These are phyloP conservation scores for Closterium sp. DNA, from an alignment of 139 green algal genomes.

Conservation along the genomic window DNA sequence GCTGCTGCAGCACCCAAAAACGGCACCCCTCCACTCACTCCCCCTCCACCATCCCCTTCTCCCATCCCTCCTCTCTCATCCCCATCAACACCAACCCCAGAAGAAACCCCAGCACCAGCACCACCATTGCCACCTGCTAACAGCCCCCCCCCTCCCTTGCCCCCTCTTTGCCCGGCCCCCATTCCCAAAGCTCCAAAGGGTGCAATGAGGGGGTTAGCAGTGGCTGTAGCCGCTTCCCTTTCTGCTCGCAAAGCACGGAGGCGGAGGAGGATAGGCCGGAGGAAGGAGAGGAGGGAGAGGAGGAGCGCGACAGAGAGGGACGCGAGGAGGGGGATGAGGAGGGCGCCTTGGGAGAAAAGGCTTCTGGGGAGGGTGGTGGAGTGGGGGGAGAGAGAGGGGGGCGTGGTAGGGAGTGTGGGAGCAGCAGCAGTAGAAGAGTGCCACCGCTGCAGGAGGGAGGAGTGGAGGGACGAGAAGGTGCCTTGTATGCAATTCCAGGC, in stretches of 20 bases:
- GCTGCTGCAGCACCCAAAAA: not conserved
- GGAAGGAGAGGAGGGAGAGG: constrained; percentile 5
- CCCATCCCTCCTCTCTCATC: not conserved
- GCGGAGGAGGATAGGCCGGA: not conserved
- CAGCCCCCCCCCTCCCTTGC: not conserved
- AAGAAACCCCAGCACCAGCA: not conserved
- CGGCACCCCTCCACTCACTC: not conserved
- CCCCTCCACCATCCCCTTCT: not conserved
- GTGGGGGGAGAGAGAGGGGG: not conserved
- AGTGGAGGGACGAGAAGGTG: not conserved
- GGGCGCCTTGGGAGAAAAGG: not conserved
- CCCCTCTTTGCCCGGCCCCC: not conserved
- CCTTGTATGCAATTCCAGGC: not conserved
- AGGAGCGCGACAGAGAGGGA: not conserved
- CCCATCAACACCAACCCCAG: not conserved
- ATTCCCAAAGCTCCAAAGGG: not conserved
- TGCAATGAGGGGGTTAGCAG: not conserved
- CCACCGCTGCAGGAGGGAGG: not conserved
- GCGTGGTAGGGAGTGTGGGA: not conserved
- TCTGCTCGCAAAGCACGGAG: not conserved
- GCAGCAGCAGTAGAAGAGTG: not conserved
- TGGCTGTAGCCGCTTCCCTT: not conserved
- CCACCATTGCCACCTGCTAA: not conserved
- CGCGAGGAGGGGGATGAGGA: not conserved
- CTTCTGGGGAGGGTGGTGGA: not conserved